Percentiles rank a stretch among this genome's conserved stretches.
Conservation (phyloP, 257 asterid species). For the Nemophila menziesii region DNA sequence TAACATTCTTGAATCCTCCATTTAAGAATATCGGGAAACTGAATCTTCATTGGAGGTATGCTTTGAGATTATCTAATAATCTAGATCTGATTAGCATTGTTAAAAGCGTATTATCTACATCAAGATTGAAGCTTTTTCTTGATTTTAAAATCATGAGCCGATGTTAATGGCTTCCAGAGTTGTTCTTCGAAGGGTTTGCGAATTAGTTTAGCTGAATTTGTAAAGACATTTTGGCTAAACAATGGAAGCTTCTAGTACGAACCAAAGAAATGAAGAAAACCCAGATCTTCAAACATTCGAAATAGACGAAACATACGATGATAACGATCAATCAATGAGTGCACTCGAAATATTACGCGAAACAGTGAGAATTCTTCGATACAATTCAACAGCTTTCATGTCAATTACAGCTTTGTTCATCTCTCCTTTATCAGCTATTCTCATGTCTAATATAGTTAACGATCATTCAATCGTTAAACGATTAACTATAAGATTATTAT, state of each 20-base stretch:
- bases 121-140: neutral
- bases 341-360: slow-evolving; percentile 77
- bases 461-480: slow-evolving; percentile 46
- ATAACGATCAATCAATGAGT: slow-evolving; percentile 25
- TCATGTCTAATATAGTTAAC: slow-evolving; percentile 60
- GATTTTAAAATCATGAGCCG: neutral
- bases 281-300: slow-evolving; percentile 25
- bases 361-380: slow-evolving; percentile 69
- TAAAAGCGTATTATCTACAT: neutral
- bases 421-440: slow-evolving; percentile 69
- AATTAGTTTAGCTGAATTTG: neutral
- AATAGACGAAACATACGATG: slow-evolving; percentile 28
- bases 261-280: slow-evolving; percentile 29
- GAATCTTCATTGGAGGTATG: slow-evolving; percentile 1
- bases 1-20: neutral
- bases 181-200: neutral
- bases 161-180: neutral
- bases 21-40: neutral
- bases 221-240: neutral
- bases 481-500: slow-evolving; percentile 38
- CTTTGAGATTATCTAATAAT: neutral
- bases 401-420: slow-evolving; percentile 51
- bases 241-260: slow-evolving; percentile 45
- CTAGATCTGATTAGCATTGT: neutral
- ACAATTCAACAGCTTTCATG: slow-evolving; percentile 53